These are phyloP conservation scores for Botrytis cinerea DNA, from an alignment of 2,329 filamentous ascomycete genomes.

Conservation along the genomic window DNA sequence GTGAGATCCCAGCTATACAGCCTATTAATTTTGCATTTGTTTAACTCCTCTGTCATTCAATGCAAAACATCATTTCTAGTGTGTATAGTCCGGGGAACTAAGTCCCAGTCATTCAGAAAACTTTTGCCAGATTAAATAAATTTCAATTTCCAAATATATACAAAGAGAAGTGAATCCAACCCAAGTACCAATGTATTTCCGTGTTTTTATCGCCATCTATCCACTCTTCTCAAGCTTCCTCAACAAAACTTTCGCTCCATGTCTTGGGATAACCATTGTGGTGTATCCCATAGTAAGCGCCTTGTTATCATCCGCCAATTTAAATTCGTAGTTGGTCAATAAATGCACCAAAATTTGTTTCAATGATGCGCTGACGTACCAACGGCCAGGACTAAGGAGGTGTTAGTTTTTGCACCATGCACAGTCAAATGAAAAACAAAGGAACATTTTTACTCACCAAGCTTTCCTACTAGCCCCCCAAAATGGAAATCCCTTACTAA, in stretches of 20 bases:
- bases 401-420: neutral
- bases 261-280: slow-evolving; percentile 6
- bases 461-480: slow-evolving; percentile 6
- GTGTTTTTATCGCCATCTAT: neutral
- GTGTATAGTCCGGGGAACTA: neutral
- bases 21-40: neutral
- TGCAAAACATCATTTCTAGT: neutral
- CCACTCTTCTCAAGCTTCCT: neutral
- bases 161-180: neutral
- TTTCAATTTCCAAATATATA: neutral
- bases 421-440: too few species aligned
- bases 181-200: neutral
- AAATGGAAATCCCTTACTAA: neutral
- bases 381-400: neutral
- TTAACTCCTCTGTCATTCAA: neutral
- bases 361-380: slow-evolving; percentile 6
- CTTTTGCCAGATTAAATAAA: neutral
- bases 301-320: neutral
- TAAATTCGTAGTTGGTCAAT: neutral
- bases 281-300: neutral
- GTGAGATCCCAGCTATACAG: neutral
- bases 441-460: neutral
- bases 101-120: neutral
- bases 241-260: neutral
- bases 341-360: slow-evolving; percentile 3